phyloP scores from a whole-genome alignment of 2,329 filamentous ascomycete species.

The Dothiorella sarmentorum region DNA sequence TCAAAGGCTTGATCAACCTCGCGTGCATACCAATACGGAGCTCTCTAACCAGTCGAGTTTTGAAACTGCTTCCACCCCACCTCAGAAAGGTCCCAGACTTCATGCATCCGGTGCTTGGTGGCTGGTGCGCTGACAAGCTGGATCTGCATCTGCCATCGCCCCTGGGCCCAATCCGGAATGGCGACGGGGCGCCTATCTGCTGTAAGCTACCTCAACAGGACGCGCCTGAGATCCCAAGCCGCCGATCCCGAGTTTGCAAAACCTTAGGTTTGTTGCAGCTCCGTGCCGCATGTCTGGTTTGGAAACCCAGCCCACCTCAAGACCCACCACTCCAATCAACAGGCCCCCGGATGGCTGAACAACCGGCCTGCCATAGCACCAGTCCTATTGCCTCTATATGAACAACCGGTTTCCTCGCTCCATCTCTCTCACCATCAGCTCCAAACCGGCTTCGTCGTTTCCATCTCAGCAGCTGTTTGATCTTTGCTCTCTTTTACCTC shows the following conservation, averaged over 20 bases:
- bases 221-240: conserved; percentile 8
- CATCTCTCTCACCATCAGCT: conserved; percentile 22
- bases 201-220: conserved; percentile 11
- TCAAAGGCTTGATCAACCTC: conserved; percentile 16
- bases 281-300: conserved; percentile 36
- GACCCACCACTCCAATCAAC: conserved; percentile 40
- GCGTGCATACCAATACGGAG: conserved; percentile 12
- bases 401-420: neutral
- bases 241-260: conserved; percentile 20
- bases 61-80: conserved; percentile 36
- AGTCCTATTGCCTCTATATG: conserved; percentile 13
- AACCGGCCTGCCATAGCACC: conserved; percentile 28
- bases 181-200: conserved; percentile 3
- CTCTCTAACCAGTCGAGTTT: conserved; percentile 30
- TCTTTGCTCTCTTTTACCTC: conserved; percentile 46
- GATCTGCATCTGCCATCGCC: conserved; percentile 9
- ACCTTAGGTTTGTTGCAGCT: conserved; percentile 18
- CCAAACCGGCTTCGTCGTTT: conserved; percentile 37
- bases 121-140: neutral
- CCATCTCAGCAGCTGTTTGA: conserved; percentile 40
- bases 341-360: conserved; percentile 23
- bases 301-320: conserved; percentile 42
- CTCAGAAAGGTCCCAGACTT: conserved; percentile 27
- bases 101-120: conserved; percentile 4
- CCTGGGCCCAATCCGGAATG: conserved; percentile 1